Conservation (phyloP, 768 basidiomycete species). For the Naganishia antarctica region DNA sequence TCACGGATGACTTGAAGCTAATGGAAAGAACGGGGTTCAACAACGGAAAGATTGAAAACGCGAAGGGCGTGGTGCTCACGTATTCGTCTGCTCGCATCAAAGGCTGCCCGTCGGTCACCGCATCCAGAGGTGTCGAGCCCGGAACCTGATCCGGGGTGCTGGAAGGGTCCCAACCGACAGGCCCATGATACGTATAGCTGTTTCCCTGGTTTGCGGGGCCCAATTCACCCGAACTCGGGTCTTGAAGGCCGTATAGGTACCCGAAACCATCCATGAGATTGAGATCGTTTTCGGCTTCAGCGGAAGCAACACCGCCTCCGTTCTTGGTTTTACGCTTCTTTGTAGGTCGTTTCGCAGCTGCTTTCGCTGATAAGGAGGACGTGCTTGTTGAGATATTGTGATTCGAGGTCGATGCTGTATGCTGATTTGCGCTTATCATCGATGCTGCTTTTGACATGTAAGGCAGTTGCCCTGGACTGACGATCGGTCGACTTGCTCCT, state of each 20-base stretch:
- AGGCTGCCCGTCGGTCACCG: too few species aligned
- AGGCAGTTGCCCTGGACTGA: constrained; percentile 16
- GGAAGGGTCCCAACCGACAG: background rate
- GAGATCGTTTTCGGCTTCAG: constrained; percentile 17
- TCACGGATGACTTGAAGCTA: constrained; percentile 17
- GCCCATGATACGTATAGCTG: constrained; percentile 3
- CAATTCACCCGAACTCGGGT: background rate
- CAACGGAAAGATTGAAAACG: background rate
- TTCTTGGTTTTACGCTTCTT: constrained; percentile 18
- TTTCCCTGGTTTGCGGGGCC: background rate
- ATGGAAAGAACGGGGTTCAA: background rate
- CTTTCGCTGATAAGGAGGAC: background rate
- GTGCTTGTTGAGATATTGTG: background rate
- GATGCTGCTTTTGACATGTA: constrained; percentile 12
- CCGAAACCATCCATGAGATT: constrained; percentile 18
- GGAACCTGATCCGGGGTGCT: background rate
- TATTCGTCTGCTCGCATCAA: constrained; percentile 16
- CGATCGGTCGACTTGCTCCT: constrained; percentile 1
- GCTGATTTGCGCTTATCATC: background rate
- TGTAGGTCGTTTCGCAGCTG: background rate
- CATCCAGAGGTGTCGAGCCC: background rate
- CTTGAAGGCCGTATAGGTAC: constrained; percentile 12
- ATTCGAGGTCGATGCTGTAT: background rate
- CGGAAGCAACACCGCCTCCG: constrained; percentile 11
- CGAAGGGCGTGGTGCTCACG: background rate